Conservation (phyloP, 2,329 filamentous ascomycete genomes). For the Moelleriella libera region DNA sequence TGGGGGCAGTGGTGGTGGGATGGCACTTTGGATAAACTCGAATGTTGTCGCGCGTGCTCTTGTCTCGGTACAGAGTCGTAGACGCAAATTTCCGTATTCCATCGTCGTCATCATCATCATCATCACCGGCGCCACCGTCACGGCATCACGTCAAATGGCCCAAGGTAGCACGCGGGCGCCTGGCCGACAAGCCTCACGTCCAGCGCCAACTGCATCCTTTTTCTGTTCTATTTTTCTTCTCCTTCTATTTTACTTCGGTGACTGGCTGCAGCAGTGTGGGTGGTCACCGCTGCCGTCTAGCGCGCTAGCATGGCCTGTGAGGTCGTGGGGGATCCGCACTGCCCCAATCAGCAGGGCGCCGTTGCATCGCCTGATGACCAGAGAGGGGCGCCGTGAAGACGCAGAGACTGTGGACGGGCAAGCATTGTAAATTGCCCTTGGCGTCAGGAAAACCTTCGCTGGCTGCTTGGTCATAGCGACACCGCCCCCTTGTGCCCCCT, state of each 20-base stretch:
- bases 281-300: background rate
- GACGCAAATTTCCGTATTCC: no score
- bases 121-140: no score
- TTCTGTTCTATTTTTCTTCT: background rate
- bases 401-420: background rate
- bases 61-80: no score
- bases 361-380: slow-evolving; percentile 3
- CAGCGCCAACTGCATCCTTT: background rate
- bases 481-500: background rate
- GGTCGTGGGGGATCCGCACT: background rate
- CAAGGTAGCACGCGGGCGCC: no score
- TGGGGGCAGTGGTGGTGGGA: no score
- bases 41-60: no score
- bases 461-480: background rate
- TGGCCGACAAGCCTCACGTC: no score
- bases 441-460: slow-evolving; percentile 1
- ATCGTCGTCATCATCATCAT: no score
- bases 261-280: background rate
- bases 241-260: background rate
- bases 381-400: slow-evolving; percentile 1
- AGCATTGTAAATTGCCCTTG: slow-evolving; percentile 2
- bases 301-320: background rate
- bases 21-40: no score
- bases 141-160: no score
- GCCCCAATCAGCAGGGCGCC: slow-evolving; percentile 4